A percentile compares a stretch with the other conserved stretches of the same genome.
These are phyloP conservation scores for Allium fistulosum DNA, from an alignment of 106 monocot genomes.

Conservation along the genomic window DNA sequence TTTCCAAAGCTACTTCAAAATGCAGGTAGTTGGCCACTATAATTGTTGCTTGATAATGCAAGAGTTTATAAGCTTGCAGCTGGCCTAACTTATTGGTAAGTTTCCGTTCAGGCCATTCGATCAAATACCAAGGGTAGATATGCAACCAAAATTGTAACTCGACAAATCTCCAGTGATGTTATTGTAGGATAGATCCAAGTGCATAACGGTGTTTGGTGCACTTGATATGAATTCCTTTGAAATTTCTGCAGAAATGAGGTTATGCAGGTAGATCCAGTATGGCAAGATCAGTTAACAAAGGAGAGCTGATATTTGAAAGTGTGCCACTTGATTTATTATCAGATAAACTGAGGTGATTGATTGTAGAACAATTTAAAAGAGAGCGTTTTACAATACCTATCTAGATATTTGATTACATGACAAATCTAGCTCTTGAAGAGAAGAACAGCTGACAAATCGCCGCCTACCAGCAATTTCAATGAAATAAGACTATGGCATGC, in stretches of 20 bases:
- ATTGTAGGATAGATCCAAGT: slow-evolving; percentile 45
- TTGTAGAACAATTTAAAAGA: slow-evolving; percentile 28
- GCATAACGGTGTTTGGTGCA: slow-evolving; percentile 23
- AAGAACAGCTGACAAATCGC: slow-evolving; percentile 35
- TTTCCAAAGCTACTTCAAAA: slow-evolving; percentile 27
- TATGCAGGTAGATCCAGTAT: slow-evolving; percentile 53
- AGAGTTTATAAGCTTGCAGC: slow-evolving; percentile 43
- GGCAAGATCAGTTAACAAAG: slow-evolving; percentile 16
- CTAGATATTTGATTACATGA: slow-evolving; percentile 50
- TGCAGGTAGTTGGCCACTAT: slow-evolving; percentile 26
- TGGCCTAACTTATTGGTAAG: slow-evolving; percentile 33
- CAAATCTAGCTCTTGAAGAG: slow-evolving; percentile 49
- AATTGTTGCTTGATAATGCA: slow-evolving; percentile 41
- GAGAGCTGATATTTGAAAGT: slow-evolving; percentile 4
- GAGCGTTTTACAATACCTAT: slow-evolving; percentile 37
- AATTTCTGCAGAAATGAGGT: slow-evolving; percentile 43
- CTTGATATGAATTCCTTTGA: slow-evolving; percentile 30
- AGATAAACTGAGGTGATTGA: slow-evolving; percentile 24
- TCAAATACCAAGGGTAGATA: slow-evolving; percentile 41
- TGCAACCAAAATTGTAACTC: slow-evolving; percentile 33
- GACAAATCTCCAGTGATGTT: slow-evolving; percentile 75
- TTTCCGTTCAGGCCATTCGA: slow-evolving; percentile 35
- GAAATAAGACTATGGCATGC: slow-evolving; percentile 23
- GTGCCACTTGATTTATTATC: slow-evolving; percentile 21
- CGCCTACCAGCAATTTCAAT: slow-evolving; percentile 54